Base-by-base conservation (phyloP, 2,329 filamentous ascomycete species). In the Diplodia mutila region DNA sequence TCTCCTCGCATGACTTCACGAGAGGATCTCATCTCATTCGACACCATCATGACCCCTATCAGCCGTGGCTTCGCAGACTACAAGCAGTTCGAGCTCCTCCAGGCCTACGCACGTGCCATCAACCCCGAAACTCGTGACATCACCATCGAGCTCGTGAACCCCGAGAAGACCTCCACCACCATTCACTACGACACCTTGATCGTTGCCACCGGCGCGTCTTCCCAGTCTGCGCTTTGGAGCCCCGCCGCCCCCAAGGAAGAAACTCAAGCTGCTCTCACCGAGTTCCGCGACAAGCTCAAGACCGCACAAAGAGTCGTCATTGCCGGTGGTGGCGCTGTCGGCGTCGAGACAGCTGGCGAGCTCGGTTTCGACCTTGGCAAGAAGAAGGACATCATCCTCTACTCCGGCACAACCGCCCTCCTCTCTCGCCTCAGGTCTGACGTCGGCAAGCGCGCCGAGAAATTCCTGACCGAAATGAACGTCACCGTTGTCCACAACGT, bases 341-440 rank as follows among this genome's bases (percentile, higher is more conserved):
- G 75, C 11, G 73, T 79, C 46, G 78, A 80, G 71, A 75, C 73
- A 2, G 76, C 78, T 3, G 78, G 77, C 23, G 77, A 80, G 67
- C 71, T 80, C 5, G 75, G 75, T 7, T 73, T 71, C 18, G 71
- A 46, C 5, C 69, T 67, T 27, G 46, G 59, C 27, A 63, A 49
- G n/a, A 23, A 21, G 1, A 57, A 49, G 32, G 68, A 69, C 32
- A 74, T 79, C 68, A 75, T 73, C 57, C 73, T 80, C 11, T 68
- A 79, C 42, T 72, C 75, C 11, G 75, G 74, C 46, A 67, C 69
- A 4, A 67, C 55, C 4, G 67, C 71, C 7, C 70, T 76, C 5
- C 72, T 79, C 0, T 70, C 74, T 4, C 68, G 63, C 4, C 67
- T 77, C 25, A 68, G 70, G 4, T 23, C 68, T 61, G 21, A 65